phyloP scores from a whole-genome alignment of 129 eudicot species.

The Apium graveolens region DNA sequence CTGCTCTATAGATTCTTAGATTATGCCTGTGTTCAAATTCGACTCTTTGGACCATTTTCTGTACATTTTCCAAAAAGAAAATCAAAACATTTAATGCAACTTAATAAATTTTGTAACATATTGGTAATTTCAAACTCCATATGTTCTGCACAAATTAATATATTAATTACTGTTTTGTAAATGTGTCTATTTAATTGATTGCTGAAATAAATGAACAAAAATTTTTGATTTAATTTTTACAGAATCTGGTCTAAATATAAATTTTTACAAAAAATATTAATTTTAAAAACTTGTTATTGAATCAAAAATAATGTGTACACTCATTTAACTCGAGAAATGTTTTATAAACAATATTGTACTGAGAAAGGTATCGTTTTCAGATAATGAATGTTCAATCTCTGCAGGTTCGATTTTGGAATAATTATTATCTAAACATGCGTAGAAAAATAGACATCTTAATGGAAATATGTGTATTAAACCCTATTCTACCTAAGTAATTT shows the following conservation, averaged over 20 bases:
- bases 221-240: neutral
- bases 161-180: neutral
- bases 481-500: neutral
- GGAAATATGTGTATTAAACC: neutral
- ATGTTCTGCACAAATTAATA: neutral
- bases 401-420: neutral
- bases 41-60: neutral
- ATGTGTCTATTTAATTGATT: neutral
- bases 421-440: neutral
- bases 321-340: neutral
- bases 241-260: neutral
- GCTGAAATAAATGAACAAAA: neutral
- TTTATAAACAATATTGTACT: neutral
- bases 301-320: neutral
- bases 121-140: too few species aligned
- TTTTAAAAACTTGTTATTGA: neutral
- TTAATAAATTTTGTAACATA: too few species aligned
- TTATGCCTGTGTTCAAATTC: neutral
- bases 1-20: neutral
- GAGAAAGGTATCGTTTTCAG: neutral
- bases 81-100: too few species aligned
- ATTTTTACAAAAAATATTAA: neutral
- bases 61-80: too few species aligned
- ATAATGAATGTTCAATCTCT: neutral
- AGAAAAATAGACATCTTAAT: neutral